These are phyloP conservation scores for Nannochloris sp. DNA, from an alignment of 139 green algal species.

Conservation along the genomic window DNA sequence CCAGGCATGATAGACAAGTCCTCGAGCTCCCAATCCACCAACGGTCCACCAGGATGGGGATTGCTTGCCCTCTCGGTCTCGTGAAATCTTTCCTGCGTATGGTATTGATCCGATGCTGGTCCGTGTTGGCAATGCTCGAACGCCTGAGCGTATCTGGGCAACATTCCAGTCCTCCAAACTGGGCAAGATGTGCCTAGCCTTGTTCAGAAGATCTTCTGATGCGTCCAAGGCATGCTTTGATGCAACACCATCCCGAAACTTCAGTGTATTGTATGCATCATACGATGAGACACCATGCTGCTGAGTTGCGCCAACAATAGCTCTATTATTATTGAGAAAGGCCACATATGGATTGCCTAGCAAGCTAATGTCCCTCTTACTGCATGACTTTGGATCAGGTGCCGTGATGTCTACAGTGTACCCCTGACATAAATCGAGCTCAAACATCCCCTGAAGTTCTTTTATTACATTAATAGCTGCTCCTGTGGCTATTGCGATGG, in stretches of 20 bases:
- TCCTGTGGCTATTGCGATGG: conserved; percentile 54
- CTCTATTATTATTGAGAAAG: conserved; percentile 16
- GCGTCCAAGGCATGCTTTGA: conserved; percentile 1
- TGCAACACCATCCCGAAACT: background rate
- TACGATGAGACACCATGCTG: conserved; percentile 34
- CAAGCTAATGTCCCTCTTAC: conserved; percentile 42
- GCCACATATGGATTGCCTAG: conserved; percentile 69
- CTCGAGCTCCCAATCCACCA: conserved; percentile 61
- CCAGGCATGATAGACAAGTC: conserved; percentile 79
- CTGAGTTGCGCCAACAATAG: conserved; percentile 67
- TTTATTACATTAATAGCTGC: conserved; percentile 42
- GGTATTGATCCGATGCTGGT: conserved; percentile 53
- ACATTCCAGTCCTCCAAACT: conserved; percentile 21
- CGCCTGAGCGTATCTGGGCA: conserved; percentile 39
- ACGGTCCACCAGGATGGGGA: conserved; percentile 45
- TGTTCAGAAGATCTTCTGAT: conserved; percentile 22
- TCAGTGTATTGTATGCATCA: conserved; percentile 29
- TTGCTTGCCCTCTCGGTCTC: too few relatives aligned
- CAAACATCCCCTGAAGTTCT: conserved; percentile 30
- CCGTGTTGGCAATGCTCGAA: conserved; percentile 57
- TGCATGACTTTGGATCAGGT: conserved; percentile 16
- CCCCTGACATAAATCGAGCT: conserved; percentile 51
- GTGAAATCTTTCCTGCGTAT: conserved; percentile 29
- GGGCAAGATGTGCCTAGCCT: conserved; percentile 37
- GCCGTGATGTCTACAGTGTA: conserved; percentile 29